phyloP scores from a whole-genome alignment of 306 rosid species.

The Lablab purpureus region DNA sequence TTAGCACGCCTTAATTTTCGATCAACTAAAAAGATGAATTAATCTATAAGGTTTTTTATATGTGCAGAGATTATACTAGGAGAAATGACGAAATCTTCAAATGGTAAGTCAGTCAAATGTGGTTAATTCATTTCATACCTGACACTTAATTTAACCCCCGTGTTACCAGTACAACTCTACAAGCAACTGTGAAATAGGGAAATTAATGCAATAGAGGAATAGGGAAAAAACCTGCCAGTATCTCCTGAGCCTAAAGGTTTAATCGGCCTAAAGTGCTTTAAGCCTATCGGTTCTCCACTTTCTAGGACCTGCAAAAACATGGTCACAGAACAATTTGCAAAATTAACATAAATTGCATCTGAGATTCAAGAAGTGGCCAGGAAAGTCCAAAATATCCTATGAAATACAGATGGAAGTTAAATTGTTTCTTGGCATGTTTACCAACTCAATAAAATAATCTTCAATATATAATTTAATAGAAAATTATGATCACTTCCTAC shows the following conservation, averaged over 20 bases:
- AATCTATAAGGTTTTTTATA: not conserved
- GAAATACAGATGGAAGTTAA: not conserved
- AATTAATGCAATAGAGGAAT: slow-evolving; percentile 9
- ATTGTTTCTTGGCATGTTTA: slow-evolving; percentile 31
- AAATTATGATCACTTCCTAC: slow-evolving; percentile 19
- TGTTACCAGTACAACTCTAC: not conserved
- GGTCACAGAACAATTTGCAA: slow-evolving; percentile 33
- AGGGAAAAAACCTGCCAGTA: slow-evolving; percentile 79
- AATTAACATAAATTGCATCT: slow-evolving; percentile 12
- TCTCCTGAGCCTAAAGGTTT: slow-evolving; percentile 96
- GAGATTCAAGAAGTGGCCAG: slow-evolving; percentile 29
- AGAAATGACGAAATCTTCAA: not conserved
- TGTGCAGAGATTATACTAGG: not conserved
- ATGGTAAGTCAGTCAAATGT: not conserved
- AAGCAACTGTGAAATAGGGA: slow-evolving; percentile 27
- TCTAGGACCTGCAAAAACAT: slow-evolving; percentile 70
- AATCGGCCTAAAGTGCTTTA: slow-evolving; percentile 88
- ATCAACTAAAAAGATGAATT: not conserved
- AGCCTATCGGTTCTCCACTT: slow-evolving; percentile 75
- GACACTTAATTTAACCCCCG: not conserved
- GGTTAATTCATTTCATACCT: slow-evolving; percentile 19
- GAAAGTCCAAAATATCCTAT: slow-evolving; percentile 16
- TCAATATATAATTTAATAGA: slow-evolving; percentile 24
- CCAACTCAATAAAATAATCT: slow-evolving; percentile 17
- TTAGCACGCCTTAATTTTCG: slow-evolving; percentile 21